Evolutionary conservation across 352 stramenopile species (phyloP).

Genomic region (Peronosclerospora sorghi): DNA sequence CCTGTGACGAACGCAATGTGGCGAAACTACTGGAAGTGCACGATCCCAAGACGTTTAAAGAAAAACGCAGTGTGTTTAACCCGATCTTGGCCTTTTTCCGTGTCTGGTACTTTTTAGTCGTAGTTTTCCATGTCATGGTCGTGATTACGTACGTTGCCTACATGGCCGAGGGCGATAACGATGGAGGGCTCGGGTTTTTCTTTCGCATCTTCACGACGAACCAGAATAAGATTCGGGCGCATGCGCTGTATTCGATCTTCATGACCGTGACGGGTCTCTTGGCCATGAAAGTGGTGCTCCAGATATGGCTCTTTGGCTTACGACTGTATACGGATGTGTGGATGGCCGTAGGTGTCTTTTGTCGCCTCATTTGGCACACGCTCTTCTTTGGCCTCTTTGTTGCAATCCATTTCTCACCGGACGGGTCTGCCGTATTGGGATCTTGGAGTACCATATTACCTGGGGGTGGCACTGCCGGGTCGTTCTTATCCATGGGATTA

Average conservation of each 20-base stretch:
- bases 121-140: conserved; percentile 58
- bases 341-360: conserved; percentile 53
- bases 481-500: conserved; percentile 50
- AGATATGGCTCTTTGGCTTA: conserved; percentile 66
- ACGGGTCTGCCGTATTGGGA: conserved; percentile 35
- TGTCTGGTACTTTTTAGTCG: conserved; percentile 74
- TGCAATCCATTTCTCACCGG: conserved; percentile 47
- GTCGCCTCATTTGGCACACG: conserved; percentile 56
- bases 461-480: conserved; percentile 34
- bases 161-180: conserved; percentile 39
- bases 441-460: conserved; percentile 30
- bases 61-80: conserved; percentile 81
- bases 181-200: conserved; percentile 45
- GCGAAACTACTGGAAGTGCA: conserved; percentile 42
- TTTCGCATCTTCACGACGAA: conserved; percentile 40
- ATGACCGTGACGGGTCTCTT: conserved; percentile 43
- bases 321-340: conserved; percentile 53
- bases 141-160: conserved; percentile 63
- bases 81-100: conserved; percentile 74
- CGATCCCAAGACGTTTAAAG: conserved; percentile 81
- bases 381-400: conserved; percentile 65
- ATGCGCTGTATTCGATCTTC: conserved; percentile 65
- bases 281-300: conserved; percentile 52
- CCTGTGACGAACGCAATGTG: conserved; percentile 60
- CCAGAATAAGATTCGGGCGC: conserved; percentile 48